Base-by-base conservation (phyloP, 179 eudicot genomes). In the Beta lomatogona region DNA sequence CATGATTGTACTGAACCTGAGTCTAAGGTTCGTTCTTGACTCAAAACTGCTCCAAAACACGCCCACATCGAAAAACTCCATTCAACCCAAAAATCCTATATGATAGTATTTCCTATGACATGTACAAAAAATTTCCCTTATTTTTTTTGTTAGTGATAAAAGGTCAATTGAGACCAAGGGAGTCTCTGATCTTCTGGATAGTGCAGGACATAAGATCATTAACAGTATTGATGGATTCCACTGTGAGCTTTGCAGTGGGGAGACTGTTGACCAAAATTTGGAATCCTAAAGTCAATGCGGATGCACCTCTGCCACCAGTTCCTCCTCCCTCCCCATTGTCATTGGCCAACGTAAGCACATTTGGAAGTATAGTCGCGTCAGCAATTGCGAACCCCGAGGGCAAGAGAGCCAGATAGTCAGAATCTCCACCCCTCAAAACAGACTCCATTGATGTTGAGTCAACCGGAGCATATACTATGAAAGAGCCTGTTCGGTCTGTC, bases 21-120 rank as follows among this genome's bases (percentile, higher is more conserved):
- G 85, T 82, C 86, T 68, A 54, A 71, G 95, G 95, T 90, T 93
- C 97, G 92, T 89, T 91, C 93, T 93, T 92, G 96, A 93, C 94
- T 92, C 91, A 73, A 87, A 83, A 77, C 86, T 77, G 77, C 54
- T 25, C 80, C 84, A 75, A 25, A 54, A 50, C 41, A 50, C 16
- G n/a, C 59, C 81, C 69, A 46, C 6, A 36, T 55, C 9, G 15
- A 19, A 73, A 80, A 76, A 73, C 64, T 72, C 21, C 36, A 21
- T 76, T 55, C 31, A 28, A 44, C 55, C 76, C 81, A 57, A 79
- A 58, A 44, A 44, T 52, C n/a, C 54, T 69, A 76, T 83, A 55
- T 61, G 67, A 28, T 79, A 71, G 81, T 76, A 58, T 79, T 36
- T 36, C 41, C 82, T 85, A 71, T 82, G 81, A 21, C 82, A 85